These are phyloP conservation scores for Saccharomyces pastorianus DNA, from an alignment of 1,139 yeast species.

Conservation along the genomic window DNA sequence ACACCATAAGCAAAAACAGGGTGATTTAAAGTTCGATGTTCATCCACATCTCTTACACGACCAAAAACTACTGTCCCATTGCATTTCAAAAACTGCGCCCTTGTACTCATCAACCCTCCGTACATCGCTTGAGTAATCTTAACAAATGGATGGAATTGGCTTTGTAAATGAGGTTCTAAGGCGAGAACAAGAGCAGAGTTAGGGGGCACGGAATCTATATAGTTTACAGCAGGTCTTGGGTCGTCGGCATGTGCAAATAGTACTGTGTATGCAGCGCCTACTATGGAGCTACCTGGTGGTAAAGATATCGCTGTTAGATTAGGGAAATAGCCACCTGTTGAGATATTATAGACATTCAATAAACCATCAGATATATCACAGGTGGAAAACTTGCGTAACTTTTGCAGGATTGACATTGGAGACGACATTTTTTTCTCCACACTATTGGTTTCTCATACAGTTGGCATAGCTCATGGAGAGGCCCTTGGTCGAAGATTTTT, in stretches of 20 bases:
- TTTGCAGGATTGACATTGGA: not conserved
- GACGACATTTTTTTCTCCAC: not conserved
- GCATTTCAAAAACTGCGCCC: conserved; percentile 67
- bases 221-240: conserved; percentile 66
- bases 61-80: conserved; percentile 78
- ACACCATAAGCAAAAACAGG: conserved; percentile 79
- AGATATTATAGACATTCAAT: conserved; percentile 29
- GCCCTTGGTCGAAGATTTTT: not conserved
- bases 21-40: conserved; percentile 58
- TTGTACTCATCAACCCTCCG: conserved; percentile 89
- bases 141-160: conserved; percentile 52
- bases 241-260: conserved; percentile 70
- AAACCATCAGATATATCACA: conserved; percentile 79
- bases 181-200: conserved; percentile 61
- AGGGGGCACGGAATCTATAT: conserved; percentile 62
- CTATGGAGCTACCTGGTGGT: conserved; percentile 32
- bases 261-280: conserved; percentile 74
- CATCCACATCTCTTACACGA: conserved; percentile 70
- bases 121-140: conserved; percentile 66
- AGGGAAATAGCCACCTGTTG: conserved; percentile 69
- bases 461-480: not conserved
- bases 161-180: conserved; percentile 36
- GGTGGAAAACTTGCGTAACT: conserved; percentile 39
- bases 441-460: not conserved
- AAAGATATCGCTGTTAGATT: conserved; percentile 34